Evolutionary conservation across 2,329 filamentous ascomycete genomes (phyloP).

Genomic region (Aspergillus aculeatinus): DNA sequence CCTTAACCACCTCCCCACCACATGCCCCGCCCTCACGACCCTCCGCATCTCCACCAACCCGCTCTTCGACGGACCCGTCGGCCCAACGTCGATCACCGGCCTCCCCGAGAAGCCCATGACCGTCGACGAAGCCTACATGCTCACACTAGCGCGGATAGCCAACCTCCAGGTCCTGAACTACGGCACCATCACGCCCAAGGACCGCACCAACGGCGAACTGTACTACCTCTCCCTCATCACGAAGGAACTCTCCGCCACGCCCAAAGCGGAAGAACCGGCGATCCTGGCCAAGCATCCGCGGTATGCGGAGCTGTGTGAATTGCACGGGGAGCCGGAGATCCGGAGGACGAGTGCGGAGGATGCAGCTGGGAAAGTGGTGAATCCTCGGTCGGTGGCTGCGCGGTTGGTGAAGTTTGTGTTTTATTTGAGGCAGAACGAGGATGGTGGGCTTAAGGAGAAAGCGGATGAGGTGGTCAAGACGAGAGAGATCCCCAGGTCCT

Average conservation of each 20-base stretch:
- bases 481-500: conserved; percentile 68
- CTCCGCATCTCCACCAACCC: conserved; percentile 86
- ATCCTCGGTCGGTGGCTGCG: conserved; percentile 80
- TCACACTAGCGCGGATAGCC: conserved; percentile 74
- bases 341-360: conserved; percentile 50
- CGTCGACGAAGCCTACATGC: conserved; percentile 83
- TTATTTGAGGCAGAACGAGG: conserved; percentile 43
- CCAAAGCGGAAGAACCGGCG: conserved; percentile 45
- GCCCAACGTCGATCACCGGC: conserved; percentile 38
- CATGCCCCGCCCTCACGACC: conserved; percentile 71
- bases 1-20: conserved; percentile 64
- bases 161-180: conserved; percentile 62
- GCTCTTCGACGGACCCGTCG: conserved; percentile 61
- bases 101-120: conserved; percentile 42
- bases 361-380: conserved; percentile 42
- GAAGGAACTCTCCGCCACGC: conserved; percentile 61
- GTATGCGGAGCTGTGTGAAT: conserved; percentile 69
- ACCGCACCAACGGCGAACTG: conserved; percentile 83
- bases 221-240: conserved; percentile 88
- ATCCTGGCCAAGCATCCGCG: conserved; percentile 67
- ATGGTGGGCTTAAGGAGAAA: neutral
- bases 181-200: conserved; percentile 64
- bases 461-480: conserved; percentile 34
- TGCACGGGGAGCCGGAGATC: conserved; percentile 71
- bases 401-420: conserved; percentile 66